Percentiles rank a stretch among this genome's conserved stretches.
Conservation (phyloP, 805 yeast species). For the Cyberlindnera maclurae region DNA sequence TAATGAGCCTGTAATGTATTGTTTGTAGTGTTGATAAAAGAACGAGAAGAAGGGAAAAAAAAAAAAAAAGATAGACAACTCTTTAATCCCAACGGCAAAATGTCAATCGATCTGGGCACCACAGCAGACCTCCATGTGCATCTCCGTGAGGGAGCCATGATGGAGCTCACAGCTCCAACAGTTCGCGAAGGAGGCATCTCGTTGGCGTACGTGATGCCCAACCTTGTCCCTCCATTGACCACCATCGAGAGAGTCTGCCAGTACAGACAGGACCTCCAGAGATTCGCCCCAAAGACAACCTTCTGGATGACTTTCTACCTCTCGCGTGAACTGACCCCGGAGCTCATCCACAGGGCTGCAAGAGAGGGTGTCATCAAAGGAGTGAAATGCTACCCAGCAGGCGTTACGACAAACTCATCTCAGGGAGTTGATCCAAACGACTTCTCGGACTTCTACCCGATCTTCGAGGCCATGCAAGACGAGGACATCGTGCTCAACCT, state of each 20-base stretch:
- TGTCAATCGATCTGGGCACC: slow-evolving; percentile 42
- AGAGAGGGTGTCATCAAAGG: slow-evolving; percentile 64
- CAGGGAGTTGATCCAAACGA: slow-evolving; percentile 93
- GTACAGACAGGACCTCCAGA: slow-evolving; percentile 59
- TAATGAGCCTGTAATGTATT: no score
- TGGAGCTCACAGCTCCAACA: slow-evolving; percentile 85
- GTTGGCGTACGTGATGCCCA: slow-evolving; percentile 94
- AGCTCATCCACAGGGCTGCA: slow-evolving; percentile 75
- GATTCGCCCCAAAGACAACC: slow-evolving; percentile 72
- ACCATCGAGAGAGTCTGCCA: slow-evolving; percentile 62
- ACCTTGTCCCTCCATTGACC: slow-evolving; percentile 86
- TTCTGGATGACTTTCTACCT: slow-evolving; percentile 89
- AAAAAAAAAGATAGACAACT: no score
- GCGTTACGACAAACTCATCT: slow-evolving; percentile 94
- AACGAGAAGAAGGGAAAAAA: no score
- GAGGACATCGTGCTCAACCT: slow-evolving; percentile 73
- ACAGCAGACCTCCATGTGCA: slow-evolving; percentile 96
- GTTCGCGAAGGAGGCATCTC: slow-evolving; percentile 87
- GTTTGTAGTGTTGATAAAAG: no score
- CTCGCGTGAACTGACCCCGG: slow-evolving; percentile 75
- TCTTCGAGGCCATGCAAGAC: slow-evolving; percentile 82
- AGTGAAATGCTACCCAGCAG: slow-evolving; percentile 96
- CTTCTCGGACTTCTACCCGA: slow-evolving; percentile 80
- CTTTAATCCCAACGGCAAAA: background rate
- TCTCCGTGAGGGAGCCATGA: slow-evolving; percentile 89